Base-by-base conservation (phyloP, 352 stramenopile genomes). In the Globisporangium parvum region DNA sequence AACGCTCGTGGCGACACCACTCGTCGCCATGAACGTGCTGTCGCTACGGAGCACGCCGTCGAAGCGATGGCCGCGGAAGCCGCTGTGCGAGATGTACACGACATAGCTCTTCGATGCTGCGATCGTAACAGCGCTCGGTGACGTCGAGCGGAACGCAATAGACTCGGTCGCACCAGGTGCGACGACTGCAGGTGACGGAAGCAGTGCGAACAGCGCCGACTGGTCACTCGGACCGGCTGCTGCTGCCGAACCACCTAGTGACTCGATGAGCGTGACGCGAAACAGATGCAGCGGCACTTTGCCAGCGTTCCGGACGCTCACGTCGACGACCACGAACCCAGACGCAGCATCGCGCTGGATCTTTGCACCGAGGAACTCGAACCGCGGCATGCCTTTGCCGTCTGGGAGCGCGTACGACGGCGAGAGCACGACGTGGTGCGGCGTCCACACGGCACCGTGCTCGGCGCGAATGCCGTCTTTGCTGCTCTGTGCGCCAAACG, bases 51-150 rank as follows among this genome's bases (percentile, higher is more conserved):
- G 53, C 47, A 60, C 51, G 0, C 72, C 79, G 53, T 81, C 67
- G 53, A 86, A 73, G 14, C 74, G 26, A 49, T 89, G 79, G 6
- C 71, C 70, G 20, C 72, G 68, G 33, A 78, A 72, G 10, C 74
- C 75, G n/a, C 65, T 82, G 55, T 89, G 79, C 3, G 73, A 83
- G 53, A 89, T 75, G 56, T 87, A 89, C 40, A 89, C 37, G 6
- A 51, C 45, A 47, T 81, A 87, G 6, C 41, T 67, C 47, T 68
- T 66, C 3, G 59, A 59, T 6, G 54, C 53, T n/a, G 56, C 57
- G 40, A 75, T 65, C 41, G 28, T 61, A 47, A 37, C 24, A 9
- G 14, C 60, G 26, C 55, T 63, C 15, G 41, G 55, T 20, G 21
- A 67, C 46, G 69, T 73, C 3, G 70, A 54, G 31, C 65, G 75